Evolutionary conservation across 176 grass and related monocot genomes (phyloP), one percentile per base, ranked within the genome.

Genomic region (Guadua angustifolia): DNA sequence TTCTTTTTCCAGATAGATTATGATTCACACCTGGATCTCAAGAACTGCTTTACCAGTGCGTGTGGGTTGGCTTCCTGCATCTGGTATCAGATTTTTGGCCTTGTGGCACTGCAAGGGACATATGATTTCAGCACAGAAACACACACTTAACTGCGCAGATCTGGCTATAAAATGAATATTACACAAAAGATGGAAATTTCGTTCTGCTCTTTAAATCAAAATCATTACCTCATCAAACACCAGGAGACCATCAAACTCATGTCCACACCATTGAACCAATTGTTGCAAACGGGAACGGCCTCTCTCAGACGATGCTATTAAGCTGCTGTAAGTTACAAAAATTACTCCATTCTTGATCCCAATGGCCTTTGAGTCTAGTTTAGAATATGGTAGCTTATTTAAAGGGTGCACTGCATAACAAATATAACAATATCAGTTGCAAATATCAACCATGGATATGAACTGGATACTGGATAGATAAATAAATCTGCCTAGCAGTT

Each of bases 71-170:
- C 93, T 91, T 76, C 96, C 96, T 25, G 93, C 81, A 82, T 99
- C 96, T 83, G 96, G 93, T 81, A 99, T 85, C 55, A 99, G 84
- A 94, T 99, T 99, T 90, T 99, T 99, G 73, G 96, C 96, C 88
- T 99, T 99, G 79, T 99, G 96, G 70, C 96, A 99, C 96, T 99
- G 91, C 80, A 89, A 79, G 39, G 51, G 81, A 78, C 16, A 80
- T 71, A 46, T 79, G 62, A 44, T 64, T 85, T 77, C 36, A 82
- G 61, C 71, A 74, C 29, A 72, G 21, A 66, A 59, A 59, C 8
- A 33, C 33, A 64, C 18, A 85, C 13, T 83, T 42, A 58, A 19
- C 6, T 63, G 82, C 80, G 71, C 49, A 80, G 17, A 85, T 65
- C 25, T 71, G 74, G 55, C 46, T 57, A 66, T 66, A 83, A 78